A percentile compares a stretch with the other conserved stretches of the same genome.
Evolutionary conservation across 2,329 filamentous ascomycete species (phyloP).

Genomic region (Graphiopsis chlorocephala): DNA sequence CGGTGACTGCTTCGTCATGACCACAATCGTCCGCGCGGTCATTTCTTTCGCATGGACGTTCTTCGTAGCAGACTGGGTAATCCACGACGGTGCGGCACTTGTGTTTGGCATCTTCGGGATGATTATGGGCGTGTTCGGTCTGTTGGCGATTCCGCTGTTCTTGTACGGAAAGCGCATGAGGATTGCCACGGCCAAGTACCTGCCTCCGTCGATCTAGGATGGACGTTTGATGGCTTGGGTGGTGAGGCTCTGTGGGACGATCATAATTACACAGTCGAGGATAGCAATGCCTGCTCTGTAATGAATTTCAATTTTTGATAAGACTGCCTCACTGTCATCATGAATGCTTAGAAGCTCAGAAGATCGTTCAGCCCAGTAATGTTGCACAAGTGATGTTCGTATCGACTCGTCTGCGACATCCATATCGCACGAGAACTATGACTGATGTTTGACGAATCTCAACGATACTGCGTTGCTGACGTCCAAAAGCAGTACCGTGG

Average conservation of each 20-base stretch:
- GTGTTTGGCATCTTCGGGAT: slow-evolving; percentile 55
- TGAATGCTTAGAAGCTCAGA: background rate
- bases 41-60: slow-evolving; percentile 56
- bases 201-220: slow-evolving; percentile 13
- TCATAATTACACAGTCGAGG: background rate
- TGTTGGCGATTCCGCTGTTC: slow-evolving; percentile 38
- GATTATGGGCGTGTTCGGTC: slow-evolving; percentile 49
- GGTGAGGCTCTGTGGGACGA: background rate
- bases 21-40: slow-evolving; percentile 49
- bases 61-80: slow-evolving; percentile 51
- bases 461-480: too few relatives aligned
- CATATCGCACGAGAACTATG: background rate
- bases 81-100: slow-evolving; percentile 42
- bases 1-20: slow-evolving; percentile 54
- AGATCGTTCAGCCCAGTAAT: background rate
- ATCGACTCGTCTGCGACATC: background rate
- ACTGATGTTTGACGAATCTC: too few relatives aligned
- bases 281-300: background rate
- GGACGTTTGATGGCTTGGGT: background rate
- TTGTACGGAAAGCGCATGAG: slow-evolving; percentile 42
- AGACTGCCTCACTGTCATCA: background rate
- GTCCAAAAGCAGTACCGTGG: background rate
- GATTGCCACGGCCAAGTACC: slow-evolving; percentile 37
- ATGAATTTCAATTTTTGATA: background rate
- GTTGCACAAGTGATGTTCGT: background rate